A percentile compares a stretch with the other conserved stretches of the same genome.
phyloP scores from a whole-genome alignment of 2,329 filamentous ascomycete genomes.

The Pseudodiploospora longispora region DNA sequence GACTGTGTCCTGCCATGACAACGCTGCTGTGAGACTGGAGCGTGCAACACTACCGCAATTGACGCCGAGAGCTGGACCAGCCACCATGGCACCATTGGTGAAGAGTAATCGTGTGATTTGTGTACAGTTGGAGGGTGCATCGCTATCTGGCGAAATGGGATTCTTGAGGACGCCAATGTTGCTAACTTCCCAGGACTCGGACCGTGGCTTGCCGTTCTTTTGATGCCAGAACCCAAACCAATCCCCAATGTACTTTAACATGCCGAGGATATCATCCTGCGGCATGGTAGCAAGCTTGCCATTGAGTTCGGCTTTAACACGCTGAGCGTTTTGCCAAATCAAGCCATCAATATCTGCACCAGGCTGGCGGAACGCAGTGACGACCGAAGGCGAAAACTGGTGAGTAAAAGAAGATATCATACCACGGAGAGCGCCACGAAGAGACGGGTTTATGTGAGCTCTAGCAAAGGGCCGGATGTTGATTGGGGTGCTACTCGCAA shows the following conservation, averaged over 20 bases:
- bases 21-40: slow-evolving; percentile 30
- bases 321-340: slow-evolving; percentile 35
- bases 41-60: slow-evolving; percentile 39
- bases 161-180: slow-evolving; percentile 40
- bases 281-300: slow-evolving; percentile 26
- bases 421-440: slow-evolving; percentile 27
- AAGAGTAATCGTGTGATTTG: slow-evolving; percentile 38
- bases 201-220: slow-evolving; percentile 34
- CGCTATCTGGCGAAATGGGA: background rate
- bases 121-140: background rate
- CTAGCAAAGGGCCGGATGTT: slow-evolving; percentile 33
- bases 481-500: slow-evolving; percentile 35
- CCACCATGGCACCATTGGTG: slow-evolving; percentile 38
- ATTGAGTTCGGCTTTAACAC: slow-evolving; percentile 27
- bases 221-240: slow-evolving; percentile 31
- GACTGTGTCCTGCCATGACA: slow-evolving; percentile 41
- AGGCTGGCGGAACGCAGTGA: slow-evolving; percentile 17
- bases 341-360: slow-evolving; percentile 15
- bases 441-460: slow-evolving; percentile 17
- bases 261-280: slow-evolving; percentile 32
- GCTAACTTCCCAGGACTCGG: slow-evolving; percentile 42
- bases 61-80: slow-evolving; percentile 34
- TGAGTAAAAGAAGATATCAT: slow-evolving; percentile 31
- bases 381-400: slow-evolving; percentile 16
- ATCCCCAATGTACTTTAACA: slow-evolving; percentile 36